These are phyloP conservation scores for Saccharomyces paradoxus DNA, from an alignment of 805 yeast species.

Conservation along the genomic window DNA sequence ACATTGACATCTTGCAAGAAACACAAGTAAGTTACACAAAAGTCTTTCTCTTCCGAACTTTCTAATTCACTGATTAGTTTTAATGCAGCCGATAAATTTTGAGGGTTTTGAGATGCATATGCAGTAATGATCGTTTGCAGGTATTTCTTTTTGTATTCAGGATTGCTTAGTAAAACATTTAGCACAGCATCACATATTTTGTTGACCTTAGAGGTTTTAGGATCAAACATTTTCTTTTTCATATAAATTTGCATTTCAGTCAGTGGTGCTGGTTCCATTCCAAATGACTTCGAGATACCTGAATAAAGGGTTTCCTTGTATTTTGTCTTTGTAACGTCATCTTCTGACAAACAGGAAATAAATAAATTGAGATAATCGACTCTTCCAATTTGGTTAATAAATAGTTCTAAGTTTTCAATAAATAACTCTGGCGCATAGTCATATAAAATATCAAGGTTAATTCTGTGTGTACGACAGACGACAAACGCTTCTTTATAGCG, in stretches of 20 bases:
- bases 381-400: constrained; percentile 60
- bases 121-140: constrained; percentile 81
- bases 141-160: constrained; percentile 48
- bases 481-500: constrained; percentile 68
- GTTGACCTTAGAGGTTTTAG: constrained; percentile 55
- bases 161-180: constrained; percentile 40
- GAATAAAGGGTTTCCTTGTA: constrained; percentile 60
- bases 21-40: constrained; percentile 73
- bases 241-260: constrained; percentile 36
- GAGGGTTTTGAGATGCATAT: constrained; percentile 84
- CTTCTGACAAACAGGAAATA: constrained; percentile 76
- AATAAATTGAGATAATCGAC: constrained; percentile 80
- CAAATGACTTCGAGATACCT: constrained; percentile 24
- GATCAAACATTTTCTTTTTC: constrained; percentile 34
- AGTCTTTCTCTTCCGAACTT: constrained; percentile 44
- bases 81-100: constrained; percentile 72
- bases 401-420: constrained; percentile 50
- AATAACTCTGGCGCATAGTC: constrained; percentile 78
- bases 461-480: constrained; percentile 83
- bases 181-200: constrained; percentile 67
- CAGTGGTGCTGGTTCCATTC: constrained; percentile 24
- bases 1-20: constrained; percentile 84
- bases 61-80: constrained; percentile 47
- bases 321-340: constrained; percentile 74
- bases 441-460: constrained; percentile 80